Base-by-base conservation (phyloP, 768 basidiomycete genomes). In the Termitomyces sp. region DNA sequence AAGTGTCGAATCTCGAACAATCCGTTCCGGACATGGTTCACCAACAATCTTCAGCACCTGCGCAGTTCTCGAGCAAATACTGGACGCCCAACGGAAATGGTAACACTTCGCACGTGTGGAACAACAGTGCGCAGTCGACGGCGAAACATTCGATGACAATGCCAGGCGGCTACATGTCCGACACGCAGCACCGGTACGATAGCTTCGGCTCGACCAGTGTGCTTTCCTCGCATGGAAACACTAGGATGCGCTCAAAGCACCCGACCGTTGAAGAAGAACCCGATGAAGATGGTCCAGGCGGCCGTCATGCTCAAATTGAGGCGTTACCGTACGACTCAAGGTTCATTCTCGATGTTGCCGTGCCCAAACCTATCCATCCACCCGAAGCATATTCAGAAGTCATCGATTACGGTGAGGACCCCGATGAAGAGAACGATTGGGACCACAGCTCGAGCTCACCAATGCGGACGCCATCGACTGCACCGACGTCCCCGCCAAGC, bases 241-340 rank as follows among this genome's bases (percentile, higher is more conserved):
- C 30, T 7, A 53, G 24, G 37, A 48, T 55, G 47, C 48, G 48
- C 24, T 59, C 58, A 24, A 77, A 75, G 5, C 75, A 73, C 36
- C 75, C 74, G n/a, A 77, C 71, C 33, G 68, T 81, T 15, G 79
- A 81, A 63, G 79, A 78, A 34, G 73, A 79, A 15, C 70, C 74
- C 7, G 78, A 81, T 56, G 79, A 81, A 24, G 77, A 79, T 49
- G 71, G 65, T 9, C 71, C 72, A 22, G 67, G 50, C 6, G 61
- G 51, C 36, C 62, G 54, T 54, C 58, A 57, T 50, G 58, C 46
- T 41, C 61, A 63, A 31, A 63, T 64, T 7, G 73, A 71, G n/a
- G 69, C 58, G 36, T 65, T 79, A 30, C 75, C 77, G 1, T 60
- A 69, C 33, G 71, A 77, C 50, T 75, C 72, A 30, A 67, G 70